phyloP scores from a whole-genome alignment of 352 stramenopile genomes.

The Phytophthora pistaciae region DNA sequence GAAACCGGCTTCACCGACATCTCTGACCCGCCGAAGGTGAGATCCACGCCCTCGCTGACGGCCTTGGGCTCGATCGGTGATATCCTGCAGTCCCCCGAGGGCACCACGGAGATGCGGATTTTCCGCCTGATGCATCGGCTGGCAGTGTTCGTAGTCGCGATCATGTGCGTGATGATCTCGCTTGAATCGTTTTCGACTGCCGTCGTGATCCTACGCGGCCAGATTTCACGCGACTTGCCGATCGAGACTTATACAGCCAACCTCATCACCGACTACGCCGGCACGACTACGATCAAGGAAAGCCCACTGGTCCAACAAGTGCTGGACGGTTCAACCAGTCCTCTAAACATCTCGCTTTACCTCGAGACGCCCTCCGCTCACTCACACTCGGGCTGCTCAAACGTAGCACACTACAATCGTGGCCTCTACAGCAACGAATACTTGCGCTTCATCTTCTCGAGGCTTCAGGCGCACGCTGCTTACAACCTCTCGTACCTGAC shows the following conservation, averaged over 20 bases:
- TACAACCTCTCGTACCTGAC: slow-evolving; percentile 41
- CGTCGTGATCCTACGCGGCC: slow-evolving; percentile 20
- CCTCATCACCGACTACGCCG: slow-evolving; percentile 43
- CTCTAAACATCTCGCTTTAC: slow-evolving; percentile 39
- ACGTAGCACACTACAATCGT: slow-evolving; percentile 10
- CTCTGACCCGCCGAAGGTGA: slow-evolving; percentile 2
- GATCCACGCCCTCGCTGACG: not conserved
- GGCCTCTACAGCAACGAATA: slow-evolving; percentile 40
- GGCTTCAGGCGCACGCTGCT: slow-evolving; percentile 15
- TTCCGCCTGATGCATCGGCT: slow-evolving; percentile 24
- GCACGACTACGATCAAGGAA: slow-evolving; percentile 30
- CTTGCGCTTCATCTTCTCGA: slow-evolving; percentile 34
- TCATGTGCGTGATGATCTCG: slow-evolving; percentile 39
- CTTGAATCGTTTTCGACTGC: slow-evolving; percentile 29
- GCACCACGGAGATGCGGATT: not conserved
- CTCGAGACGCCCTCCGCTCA: slow-evolving; percentile 25
- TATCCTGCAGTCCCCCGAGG: not conserved
- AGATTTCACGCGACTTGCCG: slow-evolving; percentile 22
- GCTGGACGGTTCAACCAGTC: slow-evolving; percentile 28
- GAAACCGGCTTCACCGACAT: slow-evolving; percentile 20
- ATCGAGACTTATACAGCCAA: slow-evolving; percentile 13
- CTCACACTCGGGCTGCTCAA: slow-evolving; percentile 28
- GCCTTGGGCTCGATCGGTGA: slow-evolving; percentile 1
- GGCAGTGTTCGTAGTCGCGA: slow-evolving; percentile 25
- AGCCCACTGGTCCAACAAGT: slow-evolving; percentile 41